A percentile compares a stretch with the other conserved stretches of the same genome.
phyloP scores from a whole-genome alignment of 2,329 filamentous ascomycete species.

The Atkinsonella texensis region DNA sequence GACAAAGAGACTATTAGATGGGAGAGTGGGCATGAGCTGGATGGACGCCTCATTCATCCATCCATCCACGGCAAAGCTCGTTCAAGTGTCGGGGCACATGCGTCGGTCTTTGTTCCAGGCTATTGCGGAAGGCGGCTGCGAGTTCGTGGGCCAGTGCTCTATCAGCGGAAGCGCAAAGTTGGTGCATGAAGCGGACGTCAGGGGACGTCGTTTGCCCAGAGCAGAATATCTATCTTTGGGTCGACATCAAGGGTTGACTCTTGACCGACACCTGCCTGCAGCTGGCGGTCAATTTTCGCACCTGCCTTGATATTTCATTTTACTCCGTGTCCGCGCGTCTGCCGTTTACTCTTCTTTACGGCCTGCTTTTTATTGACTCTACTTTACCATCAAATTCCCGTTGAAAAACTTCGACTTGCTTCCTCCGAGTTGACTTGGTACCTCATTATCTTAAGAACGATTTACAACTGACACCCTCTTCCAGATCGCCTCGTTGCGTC shows the following conservation, averaged over 20 bases:
- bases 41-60: no score
- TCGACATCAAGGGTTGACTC: not conserved
- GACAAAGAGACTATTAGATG: not conserved
- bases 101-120: not conserved
- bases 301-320: not conserved
- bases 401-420: not conserved
- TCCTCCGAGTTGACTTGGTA: not conserved
- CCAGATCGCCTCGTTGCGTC: slow-evolving; percentile 24
- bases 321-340: not conserved
- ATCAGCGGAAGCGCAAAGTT: no score
- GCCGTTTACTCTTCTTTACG: not conserved
- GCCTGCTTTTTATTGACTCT: no score
- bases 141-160: no score
- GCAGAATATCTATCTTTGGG: not conserved
- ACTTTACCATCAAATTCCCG: no score
- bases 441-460: not conserved
- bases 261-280: not conserved
- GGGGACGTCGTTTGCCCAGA: not conserved
- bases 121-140: no score
- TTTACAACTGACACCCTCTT: slow-evolving; percentile 10
- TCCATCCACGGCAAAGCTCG: not conserved
- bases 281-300: not conserved
- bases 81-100: not conserved
- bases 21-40: not conserved
- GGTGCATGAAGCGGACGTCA: no score